These are phyloP conservation scores for Dianthus caryophyllus DNA, from an alignment of 148 eudicot genomes.

Conservation along the genomic window DNA sequence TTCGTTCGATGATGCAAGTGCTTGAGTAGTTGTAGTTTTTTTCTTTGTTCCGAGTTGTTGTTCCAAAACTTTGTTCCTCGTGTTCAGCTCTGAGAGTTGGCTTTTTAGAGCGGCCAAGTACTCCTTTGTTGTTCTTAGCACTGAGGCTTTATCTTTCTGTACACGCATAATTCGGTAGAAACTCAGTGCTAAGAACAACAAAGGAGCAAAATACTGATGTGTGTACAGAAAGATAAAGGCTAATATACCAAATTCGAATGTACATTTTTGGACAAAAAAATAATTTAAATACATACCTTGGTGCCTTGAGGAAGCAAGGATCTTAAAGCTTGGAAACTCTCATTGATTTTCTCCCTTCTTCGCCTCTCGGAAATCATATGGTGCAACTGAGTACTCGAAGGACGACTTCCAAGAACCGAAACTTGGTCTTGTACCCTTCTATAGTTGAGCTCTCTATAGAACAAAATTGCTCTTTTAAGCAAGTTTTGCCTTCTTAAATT, in stretches of 20 bases:
- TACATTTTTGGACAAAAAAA: background rate
- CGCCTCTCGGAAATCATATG: constrained; percentile 84
- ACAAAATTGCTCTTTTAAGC: constrained; percentile 42
- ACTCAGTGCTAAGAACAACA: too few relatives aligned
- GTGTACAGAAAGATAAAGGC: background rate
- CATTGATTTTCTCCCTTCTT: constrained; percentile 80
- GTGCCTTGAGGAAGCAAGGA: constrained; percentile 81
- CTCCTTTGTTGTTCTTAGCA: constrained; percentile 54
- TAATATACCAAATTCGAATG: too few relatives aligned
- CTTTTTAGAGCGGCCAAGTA: constrained; percentile 51
- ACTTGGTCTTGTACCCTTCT: constrained; percentile 29
- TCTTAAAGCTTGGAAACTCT: constrained; percentile 70
- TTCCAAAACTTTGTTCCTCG: constrained; percentile 43
- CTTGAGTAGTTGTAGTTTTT: background rate
- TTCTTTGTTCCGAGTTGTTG: constrained; percentile 20
- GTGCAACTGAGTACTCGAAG: constrained; percentile 50
- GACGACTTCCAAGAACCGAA: constrained; percentile 29
- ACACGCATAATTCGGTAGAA: background rate
- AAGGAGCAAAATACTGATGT: background rate
- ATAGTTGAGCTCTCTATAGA: constrained; percentile 35
- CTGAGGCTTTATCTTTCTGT: constrained; percentile 86
- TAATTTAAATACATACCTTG: constrained; percentile 42
- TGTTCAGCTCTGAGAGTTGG: constrained; percentile 49
- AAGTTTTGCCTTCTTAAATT: constrained; percentile 33
- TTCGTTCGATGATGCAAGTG: constrained; percentile 16